These are phyloP conservation scores for Mycena albidolilacea DNA, from an alignment of 768 basidiomycete genomes.

Conservation along the genomic window DNA sequence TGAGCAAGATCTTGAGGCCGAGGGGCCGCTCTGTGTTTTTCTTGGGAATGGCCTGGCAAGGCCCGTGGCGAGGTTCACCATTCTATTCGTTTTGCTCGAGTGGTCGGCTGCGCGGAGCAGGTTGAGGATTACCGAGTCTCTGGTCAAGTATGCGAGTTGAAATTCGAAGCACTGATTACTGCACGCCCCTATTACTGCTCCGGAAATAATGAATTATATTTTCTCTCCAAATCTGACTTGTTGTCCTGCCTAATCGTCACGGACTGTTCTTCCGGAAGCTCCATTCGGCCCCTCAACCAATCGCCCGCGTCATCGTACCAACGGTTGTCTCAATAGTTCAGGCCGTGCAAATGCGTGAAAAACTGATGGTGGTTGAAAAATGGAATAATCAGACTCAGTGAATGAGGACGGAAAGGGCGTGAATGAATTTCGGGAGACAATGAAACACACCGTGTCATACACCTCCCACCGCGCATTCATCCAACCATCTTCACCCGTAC, in stretches of 20 bases:
- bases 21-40: too few species aligned
- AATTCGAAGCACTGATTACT: too few species aligned
- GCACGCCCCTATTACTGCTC: neutral
- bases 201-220: conserved; percentile 15
- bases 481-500: conserved; percentile 35
- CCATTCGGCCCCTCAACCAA: conserved; percentile 23
- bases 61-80: too few species aligned
- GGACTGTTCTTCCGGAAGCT: neutral
- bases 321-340: conserved; percentile 8
- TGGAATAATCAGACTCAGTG: neutral
- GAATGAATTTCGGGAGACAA: neutral
- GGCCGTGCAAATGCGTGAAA: neutral
- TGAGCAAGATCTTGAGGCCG: too few species aligned
- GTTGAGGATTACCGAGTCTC: too few species aligned
- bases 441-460: conserved; percentile 36
- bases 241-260: conserved; percentile 17
- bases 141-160: too few species aligned
- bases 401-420: neutral
- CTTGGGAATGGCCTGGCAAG: too few species aligned
- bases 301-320: conserved; percentile 23
- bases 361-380: neutral
- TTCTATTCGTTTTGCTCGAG: too few species aligned
- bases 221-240: conserved; percentile 2
- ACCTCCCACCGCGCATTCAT: conserved; percentile 38
- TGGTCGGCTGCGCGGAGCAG: too few species aligned